Evolutionary conservation across 2,329 filamentous ascomycete species (phyloP), one percentile per base, ranked within the genome.

Genomic region (Aspergillaceae sp.): DNA sequence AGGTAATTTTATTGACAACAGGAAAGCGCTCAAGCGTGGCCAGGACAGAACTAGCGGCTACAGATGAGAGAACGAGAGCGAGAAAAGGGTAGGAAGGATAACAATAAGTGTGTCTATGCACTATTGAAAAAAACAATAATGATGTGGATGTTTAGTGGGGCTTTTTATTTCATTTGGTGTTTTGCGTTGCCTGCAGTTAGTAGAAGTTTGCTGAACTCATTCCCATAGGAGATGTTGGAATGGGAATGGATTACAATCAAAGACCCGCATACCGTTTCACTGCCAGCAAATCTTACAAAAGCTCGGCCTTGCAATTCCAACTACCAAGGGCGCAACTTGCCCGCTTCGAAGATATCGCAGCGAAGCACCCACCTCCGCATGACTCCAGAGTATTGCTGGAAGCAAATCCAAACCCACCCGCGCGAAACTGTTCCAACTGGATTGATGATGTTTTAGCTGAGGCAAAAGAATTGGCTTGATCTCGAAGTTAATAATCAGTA

Each of bases 161-260:
- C 19, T 19, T 19, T 19, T 19, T 19, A 19, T 19, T 19, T 19
- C 2, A 2, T 19, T 19, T 19, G 19, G 19, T 2, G 19, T 19
- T 19, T 19, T 19, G 19, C 19, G 19, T 19, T 19, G 19, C 19
- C 19, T 19, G 19, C 19, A 2, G 19, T 19, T 19, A 19, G 19
- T 19, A 19, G 19, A 19, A 19, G 19, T 19, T 19, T 19, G 19
- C 19, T 19, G 19, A 19, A 19, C 19, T 19, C 19, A 19, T 19
- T 19, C 19, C 19, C 4, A 40, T 8, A 29, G 43, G 35, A 29
- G 29, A 27, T 19, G 43, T 44, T 40, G 43, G 43, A 6, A 5
- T 44, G 28, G 43, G 43, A 27, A 44, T 44, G 43, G 35, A 44
- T n/a, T 44, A 44, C 43, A n/a, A 44, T 2, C n/a, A 11, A 26